Evolutionary conservation across 176 grass and related monocot species (phyloP).

Genomic region (Triticum monococcum): DNA sequence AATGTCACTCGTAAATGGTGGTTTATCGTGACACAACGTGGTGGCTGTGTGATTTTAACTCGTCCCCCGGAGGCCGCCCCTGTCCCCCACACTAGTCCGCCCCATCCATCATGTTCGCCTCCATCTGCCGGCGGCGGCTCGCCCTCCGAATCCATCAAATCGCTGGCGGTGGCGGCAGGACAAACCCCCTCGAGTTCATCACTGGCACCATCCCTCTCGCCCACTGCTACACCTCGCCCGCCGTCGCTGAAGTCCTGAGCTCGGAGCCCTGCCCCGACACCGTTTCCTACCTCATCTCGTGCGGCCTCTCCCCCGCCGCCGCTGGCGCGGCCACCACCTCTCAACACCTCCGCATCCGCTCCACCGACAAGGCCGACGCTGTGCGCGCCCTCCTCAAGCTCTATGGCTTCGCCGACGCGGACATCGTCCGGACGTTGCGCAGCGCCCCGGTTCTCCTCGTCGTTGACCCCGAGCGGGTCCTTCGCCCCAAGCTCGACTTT

Average conservation of each 20-base stretch:
- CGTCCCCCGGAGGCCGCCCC: too few species aligned
- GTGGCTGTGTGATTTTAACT: too few species aligned
- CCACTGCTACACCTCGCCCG: neutral
- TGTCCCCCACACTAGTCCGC: neutral
- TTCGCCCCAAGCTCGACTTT: conserved; percentile 53
- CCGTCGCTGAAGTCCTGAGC: neutral
- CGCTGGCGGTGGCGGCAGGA: neutral
- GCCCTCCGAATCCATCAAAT: neutral
- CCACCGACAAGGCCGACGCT: conserved; percentile 25
- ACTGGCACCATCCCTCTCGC: neutral
- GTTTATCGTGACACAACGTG: too few species aligned
- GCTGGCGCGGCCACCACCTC: neutral
- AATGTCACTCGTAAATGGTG: too few species aligned
- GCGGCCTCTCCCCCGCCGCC: conserved; percentile 30
- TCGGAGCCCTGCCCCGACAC: conserved; percentile 2
- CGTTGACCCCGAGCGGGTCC: neutral
- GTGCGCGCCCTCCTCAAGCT: conserved; percentile 23
- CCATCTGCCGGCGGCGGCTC: conserved; percentile 16
- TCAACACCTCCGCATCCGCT: neutral
- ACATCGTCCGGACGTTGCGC: conserved; percentile 7
- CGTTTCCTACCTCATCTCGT: conserved; percentile 31
- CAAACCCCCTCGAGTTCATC: neutral
- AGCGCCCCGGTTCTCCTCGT: neutral
- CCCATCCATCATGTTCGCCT: conserved; percentile 19
- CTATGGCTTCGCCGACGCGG: conserved; percentile 41